phyloP scores from a whole-genome alignment of 495 filamentous ascomycete genomes.

The Hypoxylon crocopeplum region DNA sequence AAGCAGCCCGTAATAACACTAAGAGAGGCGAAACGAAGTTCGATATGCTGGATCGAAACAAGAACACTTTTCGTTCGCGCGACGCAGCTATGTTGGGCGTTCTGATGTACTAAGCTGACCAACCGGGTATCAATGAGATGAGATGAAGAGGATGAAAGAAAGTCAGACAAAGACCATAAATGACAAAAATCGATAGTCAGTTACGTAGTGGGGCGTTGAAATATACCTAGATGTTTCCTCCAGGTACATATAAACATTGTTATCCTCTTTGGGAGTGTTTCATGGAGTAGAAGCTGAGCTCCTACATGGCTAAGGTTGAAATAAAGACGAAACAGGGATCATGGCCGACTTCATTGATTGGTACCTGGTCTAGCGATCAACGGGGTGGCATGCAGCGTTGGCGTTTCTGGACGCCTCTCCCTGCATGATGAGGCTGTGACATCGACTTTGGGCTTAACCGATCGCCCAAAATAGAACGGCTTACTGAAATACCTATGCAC shows the following conservation, averaged over 20 bases:
- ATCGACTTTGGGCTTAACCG: slow-evolving; percentile 20
- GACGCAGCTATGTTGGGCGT: no score
- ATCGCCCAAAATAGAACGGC: slow-evolving; percentile 31
- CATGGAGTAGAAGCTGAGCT: slow-evolving; percentile 9
- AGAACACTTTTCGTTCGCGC: no score
- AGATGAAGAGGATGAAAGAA: slow-evolving; percentile 1
- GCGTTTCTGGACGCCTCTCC: slow-evolving; percentile 27
- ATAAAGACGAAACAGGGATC: slow-evolving; percentile 31
- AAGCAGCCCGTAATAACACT: not conserved
- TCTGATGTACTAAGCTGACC: no score
- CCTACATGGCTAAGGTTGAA: slow-evolving; percentile 11
- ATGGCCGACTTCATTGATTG: slow-evolving; percentile 8
- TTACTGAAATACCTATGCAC: slow-evolving; percentile 8
- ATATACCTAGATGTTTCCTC: not conserved
- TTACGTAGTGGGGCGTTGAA: not conserved
- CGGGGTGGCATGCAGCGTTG: slow-evolving; percentile 24
- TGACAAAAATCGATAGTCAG: not conserved
- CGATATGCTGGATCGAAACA: no score
- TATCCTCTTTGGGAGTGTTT: slow-evolving; percentile 15
- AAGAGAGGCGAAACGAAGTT: no score
- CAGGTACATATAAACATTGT: not conserved
- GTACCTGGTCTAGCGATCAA: slow-evolving; percentile 9
- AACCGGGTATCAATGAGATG: no score
- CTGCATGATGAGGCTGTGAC: slow-evolving; percentile 34
- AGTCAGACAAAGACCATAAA: no score